Percentiles rank a stretch among this genome's conserved stretches.
These are phyloP conservation scores for Hymenoscyphus fructigenus DNA, from an alignment of 2,329 filamentous ascomycete genomes.

Conservation along the genomic window DNA sequence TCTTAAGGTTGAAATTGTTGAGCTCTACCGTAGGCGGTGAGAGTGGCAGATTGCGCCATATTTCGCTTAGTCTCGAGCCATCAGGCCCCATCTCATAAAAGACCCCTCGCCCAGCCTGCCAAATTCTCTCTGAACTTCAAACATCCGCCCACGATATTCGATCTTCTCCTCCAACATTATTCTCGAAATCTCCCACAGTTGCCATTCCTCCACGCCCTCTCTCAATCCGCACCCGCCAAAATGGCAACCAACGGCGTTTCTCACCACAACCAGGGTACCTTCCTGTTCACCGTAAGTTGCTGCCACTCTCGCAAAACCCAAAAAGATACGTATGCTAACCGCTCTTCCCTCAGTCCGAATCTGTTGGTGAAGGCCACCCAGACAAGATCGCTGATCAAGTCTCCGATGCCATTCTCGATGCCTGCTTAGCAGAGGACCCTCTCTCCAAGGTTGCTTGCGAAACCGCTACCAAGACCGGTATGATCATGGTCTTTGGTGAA, in stretches of 20 bases:
- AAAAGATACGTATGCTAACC: conserved; percentile 18
- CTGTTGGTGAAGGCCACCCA: conserved; percentile 86
- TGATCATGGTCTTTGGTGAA: conserved; percentile 99
- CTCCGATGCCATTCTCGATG: conserved; percentile 97
- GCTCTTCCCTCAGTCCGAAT: conserved; percentile 63
- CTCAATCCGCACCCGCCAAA: neutral
- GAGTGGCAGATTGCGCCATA: no score
- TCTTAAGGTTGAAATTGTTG: no score
- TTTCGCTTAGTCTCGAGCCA: no score
- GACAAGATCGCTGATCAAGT: conserved; percentile 99
- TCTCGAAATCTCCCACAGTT: neutral
- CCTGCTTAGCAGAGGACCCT: conserved; percentile 90
- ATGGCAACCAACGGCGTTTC: conserved; percentile 36
- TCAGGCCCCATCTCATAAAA: no score
- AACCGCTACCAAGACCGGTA: conserved; percentile 98
- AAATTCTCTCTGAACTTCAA: neutral
- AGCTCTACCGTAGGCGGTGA: no score
- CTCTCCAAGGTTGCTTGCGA: conserved; percentile 99
- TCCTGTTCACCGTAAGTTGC: conserved; percentile 73
- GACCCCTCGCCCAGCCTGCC: no score
- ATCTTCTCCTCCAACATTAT: conserved; percentile 8
- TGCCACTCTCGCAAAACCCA: conserved; percentile 3
- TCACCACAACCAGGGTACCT: conserved; percentile 65
- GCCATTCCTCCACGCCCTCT: neutral
- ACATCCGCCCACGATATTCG: neutral